Evolutionary conservation across 2,329 filamentous ascomycete genomes (phyloP).

Genomic region (Calonectria pseudoreteaudii): DNA sequence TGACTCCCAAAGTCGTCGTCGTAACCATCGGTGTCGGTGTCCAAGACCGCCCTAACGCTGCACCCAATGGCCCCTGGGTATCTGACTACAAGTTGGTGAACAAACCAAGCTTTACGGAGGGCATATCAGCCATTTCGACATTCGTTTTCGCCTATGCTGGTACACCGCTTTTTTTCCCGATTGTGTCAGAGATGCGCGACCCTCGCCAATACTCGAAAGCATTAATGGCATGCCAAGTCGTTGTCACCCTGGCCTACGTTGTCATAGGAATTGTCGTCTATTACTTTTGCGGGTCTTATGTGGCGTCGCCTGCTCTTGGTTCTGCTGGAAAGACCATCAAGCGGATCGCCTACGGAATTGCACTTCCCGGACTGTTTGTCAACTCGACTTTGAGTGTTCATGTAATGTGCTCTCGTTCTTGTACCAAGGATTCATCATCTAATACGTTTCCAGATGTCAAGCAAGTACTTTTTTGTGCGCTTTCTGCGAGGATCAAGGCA

Average conservation of each 20-base stretch:
- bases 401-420: not conserved
- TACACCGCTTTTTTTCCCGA: conserved; percentile 49
- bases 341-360: conserved; percentile 56
- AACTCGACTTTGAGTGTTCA: conserved; percentile 43
- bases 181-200: conserved; percentile 48
- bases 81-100: conserved; percentile 47
- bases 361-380: conserved; percentile 45
- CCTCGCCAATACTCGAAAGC: conserved; percentile 43
- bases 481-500: conserved; percentile 9
- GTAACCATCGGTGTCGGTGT: conserved; percentile 38
- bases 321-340: conserved; percentile 56
- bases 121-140: conserved; percentile 46
- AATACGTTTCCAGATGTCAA: not conserved
- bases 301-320: conserved; percentile 60
- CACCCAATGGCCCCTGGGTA: conserved; percentile 39
- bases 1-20: conserved; percentile 25
- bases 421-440: too few species aligned
- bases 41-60: conserved; percentile 31
- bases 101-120: conserved; percentile 47
- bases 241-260: conserved; percentile 47
- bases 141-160: conserved; percentile 54
- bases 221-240: conserved; percentile 42
- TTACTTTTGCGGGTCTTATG: conserved; percentile 58
- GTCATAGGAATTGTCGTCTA: conserved; percentile 55
- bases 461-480: conserved; percentile 17